A percentile compares a stretch with the other conserved stretches of the same genome.
Evolutionary conservation across 352 stramenopile genomes (phyloP).

Genomic region (Globisporangium spiculum): DNA sequence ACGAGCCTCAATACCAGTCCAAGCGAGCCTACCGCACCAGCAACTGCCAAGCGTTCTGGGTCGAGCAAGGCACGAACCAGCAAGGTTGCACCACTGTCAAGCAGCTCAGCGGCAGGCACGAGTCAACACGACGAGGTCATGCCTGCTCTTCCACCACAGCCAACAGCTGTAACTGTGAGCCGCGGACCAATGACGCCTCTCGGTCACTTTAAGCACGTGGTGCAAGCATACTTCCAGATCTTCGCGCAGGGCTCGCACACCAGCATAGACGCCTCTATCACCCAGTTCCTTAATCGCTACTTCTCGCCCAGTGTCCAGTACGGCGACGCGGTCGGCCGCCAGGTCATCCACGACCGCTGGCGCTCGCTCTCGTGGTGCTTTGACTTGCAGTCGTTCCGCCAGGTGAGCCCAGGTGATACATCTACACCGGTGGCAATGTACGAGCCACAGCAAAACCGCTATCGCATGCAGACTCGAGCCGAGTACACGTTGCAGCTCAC

Average conservation of each 20-base stretch:
- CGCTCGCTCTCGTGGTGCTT: conserved; percentile 22
- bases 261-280: not conserved
- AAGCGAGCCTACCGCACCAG: not conserved
- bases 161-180: conserved; percentile 3
- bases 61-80: not conserved
- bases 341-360: conserved; percentile 19
- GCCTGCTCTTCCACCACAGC: not conserved
- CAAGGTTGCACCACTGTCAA: not conserved
- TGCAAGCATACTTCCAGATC: conserved; percentile 13
- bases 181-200: conserved; percentile 14
- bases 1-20: not conserved
- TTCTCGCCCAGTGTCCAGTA: conserved; percentile 12
- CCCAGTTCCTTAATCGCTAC: conserved; percentile 12
- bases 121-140: not conserved
- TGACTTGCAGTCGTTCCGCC: conserved; percentile 14
- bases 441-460: conserved; percentile 13
- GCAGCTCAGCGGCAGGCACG: not conserved
- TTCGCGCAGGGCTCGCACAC: conserved; percentile 10
- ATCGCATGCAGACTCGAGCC: conserved; percentile 9
- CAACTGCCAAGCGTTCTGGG: not conserved
- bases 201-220: conserved; percentile 13
- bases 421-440: conserved; percentile 1
- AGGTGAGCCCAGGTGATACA: not conserved
- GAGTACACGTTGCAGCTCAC: conserved; percentile 19
- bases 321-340: conserved; percentile 3